Evolutionary conservation across 106 monocot species (phyloP).

Genomic region (Dioscorea dumetorum): DNA sequence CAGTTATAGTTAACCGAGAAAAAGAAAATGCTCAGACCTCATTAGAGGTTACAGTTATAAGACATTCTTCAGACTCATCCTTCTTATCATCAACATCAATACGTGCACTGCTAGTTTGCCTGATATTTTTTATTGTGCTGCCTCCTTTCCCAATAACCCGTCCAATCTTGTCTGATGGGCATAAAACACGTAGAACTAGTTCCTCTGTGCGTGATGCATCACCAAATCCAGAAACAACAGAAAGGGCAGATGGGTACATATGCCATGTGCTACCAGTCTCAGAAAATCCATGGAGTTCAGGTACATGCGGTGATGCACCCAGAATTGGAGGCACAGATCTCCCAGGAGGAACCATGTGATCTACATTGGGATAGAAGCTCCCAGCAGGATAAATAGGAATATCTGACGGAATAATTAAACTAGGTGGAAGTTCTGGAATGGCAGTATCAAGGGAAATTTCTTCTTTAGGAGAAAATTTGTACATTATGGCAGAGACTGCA

Average conservation of each 20-base stretch:
- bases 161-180: slow-evolving; percentile 81
- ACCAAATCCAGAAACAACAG: slow-evolving; percentile 56
- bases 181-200: slow-evolving; percentile 59
- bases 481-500: slow-evolving; percentile 78
- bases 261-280: slow-evolving; percentile 35
- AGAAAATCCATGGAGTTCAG: slow-evolving; percentile 50
- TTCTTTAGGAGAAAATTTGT: slow-evolving; percentile 80
- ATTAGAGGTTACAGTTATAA: slow-evolving; percentile 67
- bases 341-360: slow-evolving; percentile 33
- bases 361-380: slow-evolving; percentile 44
- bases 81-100: slow-evolving; percentile 90
- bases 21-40: slow-evolving; percentile 38
- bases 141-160: slow-evolving; percentile 96
- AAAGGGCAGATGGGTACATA: slow-evolving; percentile 38
- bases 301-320: slow-evolving; percentile 25
- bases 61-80: slow-evolving; percentile 51
- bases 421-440: slow-evolving; percentile 45
- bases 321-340: slow-evolving; percentile 38
- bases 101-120: slow-evolving; percentile 71
- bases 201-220: slow-evolving; percentile 45
- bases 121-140: slow-evolving; percentile 63
- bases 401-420: slow-evolving; percentile 84
- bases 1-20: not conserved
- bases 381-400: slow-evolving; percentile 63
- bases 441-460: slow-evolving; percentile 82